Evolutionary conservation across 2,329 filamentous ascomycete species (phyloP), one percentile per base, ranked within the genome.

Genomic region (Ophiocordyceps unilateralis): DNA sequence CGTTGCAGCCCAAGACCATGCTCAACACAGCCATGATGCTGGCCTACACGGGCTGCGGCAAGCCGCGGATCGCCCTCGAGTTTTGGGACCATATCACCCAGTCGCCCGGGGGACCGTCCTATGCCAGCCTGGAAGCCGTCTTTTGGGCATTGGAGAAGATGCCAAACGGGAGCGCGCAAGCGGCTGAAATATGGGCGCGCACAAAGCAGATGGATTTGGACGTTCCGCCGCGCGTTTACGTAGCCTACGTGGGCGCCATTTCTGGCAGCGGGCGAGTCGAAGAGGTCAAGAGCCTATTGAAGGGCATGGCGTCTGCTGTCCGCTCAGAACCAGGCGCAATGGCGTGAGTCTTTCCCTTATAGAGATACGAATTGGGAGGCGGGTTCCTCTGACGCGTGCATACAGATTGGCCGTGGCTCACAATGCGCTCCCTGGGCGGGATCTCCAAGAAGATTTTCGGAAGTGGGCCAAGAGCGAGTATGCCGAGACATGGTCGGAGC

Each of bases 11-110:
- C 5, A 78, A 74, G 51, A 96, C 89, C 1, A 69, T 67, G 44
- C 67, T 96, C 2, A 76, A 81, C 51, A 96, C 94, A 53, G 78
- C 82, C 0, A 66, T 96, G 41, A 94, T 98, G 78, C 69, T 91
- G 12, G 88, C 85, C 0, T 89, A 93, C 55, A 76, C 78, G 1
- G 72, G 75, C 1, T 83, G 78, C 53, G 82, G 74, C 7, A 68
- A 78, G 48, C 69, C 81, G 0, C 62, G 70, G 24, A 73, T 74
- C 43, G 84, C 83, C 1, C 65, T 93, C 48, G 76, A 80, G 41
- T 85, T 86, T 55, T 96, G 88, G 86, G 69, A 77, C 43, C 77
- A 93, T 40, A 87, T 98, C 45, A 78, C 80, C n/a, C 72, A 76
- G 44, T 86, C 81, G 0, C 68, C 71, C n/a, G 88, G 96, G 59